These are phyloP conservation scores for Digitaria exilis DNA, from an alignment of 202 grass and related monocot genomes.

Conservation along the genomic window DNA sequence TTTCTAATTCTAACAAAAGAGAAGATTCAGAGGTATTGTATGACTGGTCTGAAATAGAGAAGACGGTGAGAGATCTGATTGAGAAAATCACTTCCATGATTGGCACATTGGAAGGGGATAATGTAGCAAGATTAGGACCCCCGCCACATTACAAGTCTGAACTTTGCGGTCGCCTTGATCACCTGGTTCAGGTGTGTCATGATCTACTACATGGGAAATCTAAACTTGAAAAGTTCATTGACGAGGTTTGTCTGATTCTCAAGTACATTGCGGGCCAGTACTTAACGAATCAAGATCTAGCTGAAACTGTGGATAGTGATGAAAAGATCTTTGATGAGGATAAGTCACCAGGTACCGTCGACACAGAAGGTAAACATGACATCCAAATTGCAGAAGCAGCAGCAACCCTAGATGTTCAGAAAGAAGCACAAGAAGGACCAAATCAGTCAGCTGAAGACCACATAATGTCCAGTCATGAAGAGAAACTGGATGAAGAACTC, in stretches of 20 bases:
- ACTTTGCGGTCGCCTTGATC: slow-evolving; percentile 27
- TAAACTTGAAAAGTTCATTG: slow-evolving; percentile 34
- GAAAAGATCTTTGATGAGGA: slow-evolving; percentile 33
- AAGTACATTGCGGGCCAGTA: slow-evolving; percentile 38
- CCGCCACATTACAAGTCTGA: slow-evolving; percentile 22
- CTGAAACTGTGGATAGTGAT: background rate
- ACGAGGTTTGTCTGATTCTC: slow-evolving; percentile 45
- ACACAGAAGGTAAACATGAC: background rate
- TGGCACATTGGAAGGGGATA: slow-evolving; percentile 19
- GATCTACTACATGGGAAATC: slow-evolving; percentile 37
- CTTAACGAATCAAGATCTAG: slow-evolving; percentile 20
- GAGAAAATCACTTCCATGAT: slow-evolving; percentile 36
- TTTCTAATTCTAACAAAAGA: slow-evolving; percentile 11
- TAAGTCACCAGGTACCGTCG: background rate
- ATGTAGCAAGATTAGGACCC: background rate
- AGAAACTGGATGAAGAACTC: slow-evolving; percentile 31
- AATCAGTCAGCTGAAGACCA: slow-evolving; percentile 9
- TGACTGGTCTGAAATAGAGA: slow-evolving; percentile 25
- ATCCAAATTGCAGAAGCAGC: slow-evolving; percentile 5
- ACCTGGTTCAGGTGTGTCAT: slow-evolving; percentile 44
- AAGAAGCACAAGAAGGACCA: slow-evolving; percentile 18
- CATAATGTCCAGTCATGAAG: slow-evolving; percentile 1
- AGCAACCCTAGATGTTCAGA: slow-evolving; percentile 9
- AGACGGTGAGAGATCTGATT: slow-evolving; percentile 32
- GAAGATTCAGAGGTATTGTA: background rate